Evolutionary conservation across 441 rosid species (phyloP).

Genomic region (Syzygium syzygioides): DNA sequence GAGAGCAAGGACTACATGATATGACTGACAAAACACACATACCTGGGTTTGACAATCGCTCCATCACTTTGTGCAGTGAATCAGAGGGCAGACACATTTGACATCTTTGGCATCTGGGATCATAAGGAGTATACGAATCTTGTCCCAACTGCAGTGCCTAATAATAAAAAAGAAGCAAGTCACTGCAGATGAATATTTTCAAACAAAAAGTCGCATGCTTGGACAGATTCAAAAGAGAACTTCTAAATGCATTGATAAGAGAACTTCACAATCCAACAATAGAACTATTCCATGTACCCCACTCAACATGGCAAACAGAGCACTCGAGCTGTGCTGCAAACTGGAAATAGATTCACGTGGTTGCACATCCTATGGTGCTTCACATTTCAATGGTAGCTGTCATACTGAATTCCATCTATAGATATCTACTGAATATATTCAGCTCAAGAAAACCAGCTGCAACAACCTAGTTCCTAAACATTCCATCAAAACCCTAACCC

Average conservation of each 20-base stretch:
- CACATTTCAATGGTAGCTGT: not conserved
- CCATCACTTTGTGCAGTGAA: conserved; percentile 67
- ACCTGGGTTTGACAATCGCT: conserved; percentile 86
- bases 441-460: not conserved
- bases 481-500: not conserved
- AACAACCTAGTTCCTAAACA: not conserved
- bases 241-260: not conserved
- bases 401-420: not conserved
- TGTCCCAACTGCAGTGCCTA: conserved; percentile 97
- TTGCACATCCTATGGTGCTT: not conserved
- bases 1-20: not conserved
- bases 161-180: not conserved
- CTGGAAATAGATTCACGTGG: not conserved
- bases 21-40: not conserved
- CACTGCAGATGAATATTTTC: conserved; percentile 1
- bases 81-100: conserved; percentile 78
- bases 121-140: conserved; percentile 54
- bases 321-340: not conserved
- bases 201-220: not conserved
- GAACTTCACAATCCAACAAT: not conserved
- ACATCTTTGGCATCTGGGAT: conserved; percentile 72
- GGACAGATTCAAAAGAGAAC: not conserved
- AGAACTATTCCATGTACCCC: not conserved
- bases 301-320: not conserved
- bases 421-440: not conserved